A percentile compares a stretch with the other conserved stretches of the same genome.
Conservation (phyloP, 2,329 filamentous ascomycete genomes). For the Diaporthe vaccinii region DNA sequence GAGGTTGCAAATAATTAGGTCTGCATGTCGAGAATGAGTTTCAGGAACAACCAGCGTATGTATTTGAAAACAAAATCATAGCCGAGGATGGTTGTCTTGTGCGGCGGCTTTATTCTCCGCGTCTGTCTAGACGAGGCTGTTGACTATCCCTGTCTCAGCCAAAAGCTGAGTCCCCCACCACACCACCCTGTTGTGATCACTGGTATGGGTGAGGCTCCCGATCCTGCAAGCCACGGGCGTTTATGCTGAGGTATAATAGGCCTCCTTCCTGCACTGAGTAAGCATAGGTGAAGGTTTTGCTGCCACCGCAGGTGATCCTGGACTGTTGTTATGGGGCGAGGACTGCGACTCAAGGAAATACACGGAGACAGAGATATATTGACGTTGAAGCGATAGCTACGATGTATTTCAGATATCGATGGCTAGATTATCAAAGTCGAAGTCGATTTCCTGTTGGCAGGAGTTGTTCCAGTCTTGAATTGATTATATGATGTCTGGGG, state of each 20-base stretch:
- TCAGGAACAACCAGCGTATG: background rate
- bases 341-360: background rate
- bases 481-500: background rate
- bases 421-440: background rate
- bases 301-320: background rate
- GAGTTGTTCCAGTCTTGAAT: background rate
- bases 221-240: conserved; percentile 15
- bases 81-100: background rate
- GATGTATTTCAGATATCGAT: too few species aligned
- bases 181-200: background rate
- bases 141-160: background rate
- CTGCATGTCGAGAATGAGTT: background rate
- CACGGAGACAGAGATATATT: background rate
- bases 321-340: background rate
- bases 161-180: background rate
- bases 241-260: background rate
- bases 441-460: too few species aligned
- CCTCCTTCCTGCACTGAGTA: background rate
- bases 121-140: conserved; percentile 6
- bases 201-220: background rate
- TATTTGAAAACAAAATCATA: background rate
- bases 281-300: background rate
- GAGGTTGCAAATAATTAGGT: background rate
- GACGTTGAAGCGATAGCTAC: background rate
- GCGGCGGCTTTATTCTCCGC: background rate